phyloP scores from a whole-genome alignment of 306 rosid species.

The Oemleria cerasiformis region DNA sequence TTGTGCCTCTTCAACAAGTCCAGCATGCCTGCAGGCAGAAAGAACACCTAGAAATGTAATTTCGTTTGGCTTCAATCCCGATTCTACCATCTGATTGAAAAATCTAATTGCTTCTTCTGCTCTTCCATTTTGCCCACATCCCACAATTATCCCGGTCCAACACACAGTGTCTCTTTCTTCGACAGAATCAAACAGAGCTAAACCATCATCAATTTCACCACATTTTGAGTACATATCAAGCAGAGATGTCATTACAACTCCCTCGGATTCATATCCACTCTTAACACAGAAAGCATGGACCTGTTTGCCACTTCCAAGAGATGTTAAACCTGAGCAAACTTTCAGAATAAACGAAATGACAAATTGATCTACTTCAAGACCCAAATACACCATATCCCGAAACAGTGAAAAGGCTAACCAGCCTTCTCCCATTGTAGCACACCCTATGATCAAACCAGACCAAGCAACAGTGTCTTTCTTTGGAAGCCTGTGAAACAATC shows the following conservation, averaged over 20 bases:
- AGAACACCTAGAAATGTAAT: constrained; percentile 75
- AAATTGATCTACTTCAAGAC: constrained; percentile 63
- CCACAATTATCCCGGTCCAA: constrained; percentile 93
- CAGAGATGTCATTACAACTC: constrained; percentile 62
- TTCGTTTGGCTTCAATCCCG: constrained; percentile 65
- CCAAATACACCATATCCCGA: constrained; percentile 51
- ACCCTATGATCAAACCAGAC: constrained; percentile 80
- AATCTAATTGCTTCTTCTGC: constrained; percentile 55
- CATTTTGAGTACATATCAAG: constrained; percentile 81
- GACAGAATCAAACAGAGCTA: constrained; percentile 48
- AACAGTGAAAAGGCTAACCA: constrained; percentile 54
- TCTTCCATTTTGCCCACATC: constrained; percentile 89
- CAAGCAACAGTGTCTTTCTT: constrained; percentile 68
- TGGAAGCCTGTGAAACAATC: constrained; percentile 59
- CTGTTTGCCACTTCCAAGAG: constrained; percentile 70
- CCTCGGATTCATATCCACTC: constrained; percentile 68
- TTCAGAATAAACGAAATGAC: constrained; percentile 60
- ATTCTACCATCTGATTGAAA: constrained; percentile 58
- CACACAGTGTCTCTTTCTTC: constrained; percentile 57
- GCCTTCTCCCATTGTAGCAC: constrained; percentile 57
- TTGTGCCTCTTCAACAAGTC: constrained; percentile 66
- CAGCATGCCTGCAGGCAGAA: constrained; percentile 83
- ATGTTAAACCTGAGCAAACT: constrained; percentile 64
- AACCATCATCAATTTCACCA: constrained; percentile 72
- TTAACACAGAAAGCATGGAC: constrained; percentile 65